A percentile compares a stretch with the other conserved stretches of the same genome.
phyloP scores from a whole-genome alignment of 73 alveolate genomes.

The Paramecium sexaurelia region DNA sequence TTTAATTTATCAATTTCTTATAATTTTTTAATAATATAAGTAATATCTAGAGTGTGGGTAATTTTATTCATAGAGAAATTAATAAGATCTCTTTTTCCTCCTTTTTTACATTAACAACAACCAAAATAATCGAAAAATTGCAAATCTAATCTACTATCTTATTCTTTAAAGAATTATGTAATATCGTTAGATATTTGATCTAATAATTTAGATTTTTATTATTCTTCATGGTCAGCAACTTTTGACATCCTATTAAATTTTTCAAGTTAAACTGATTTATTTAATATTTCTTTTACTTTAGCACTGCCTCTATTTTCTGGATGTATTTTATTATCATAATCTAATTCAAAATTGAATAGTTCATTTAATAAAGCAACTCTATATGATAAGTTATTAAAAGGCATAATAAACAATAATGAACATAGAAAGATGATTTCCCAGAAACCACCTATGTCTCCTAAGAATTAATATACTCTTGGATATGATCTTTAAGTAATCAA shows the following conservation, averaged over 20 bases:
- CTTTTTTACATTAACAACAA: slow-evolving; percentile 14
- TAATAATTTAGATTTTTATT: background rate
- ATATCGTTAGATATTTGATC: background rate
- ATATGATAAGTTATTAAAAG: background rate
- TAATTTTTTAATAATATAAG: slow-evolving; percentile 21
- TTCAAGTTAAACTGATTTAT: background rate
- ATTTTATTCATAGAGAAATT: slow-evolving; percentile 24
- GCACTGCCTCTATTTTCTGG: background rate
- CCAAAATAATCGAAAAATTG: background rate
- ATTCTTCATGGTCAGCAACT: background rate
- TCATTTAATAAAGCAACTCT: slow-evolving; percentile 12
- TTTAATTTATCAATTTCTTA: slow-evolving; percentile 61
- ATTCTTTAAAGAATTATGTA: background rate
- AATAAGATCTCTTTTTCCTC: slow-evolving; percentile 7
- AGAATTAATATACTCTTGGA: background rate
- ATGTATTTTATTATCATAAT: background rate
- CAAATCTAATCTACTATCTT: background rate
- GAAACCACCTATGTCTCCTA: slow-evolving; percentile 12
- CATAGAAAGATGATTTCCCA: background rate
- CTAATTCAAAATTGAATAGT: slow-evolving; percentile 49
- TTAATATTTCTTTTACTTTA: background rate
- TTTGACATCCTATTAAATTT: background rate
- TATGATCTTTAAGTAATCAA: background rate
- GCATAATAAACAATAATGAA: background rate
- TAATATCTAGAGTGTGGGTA: slow-evolving; percentile 4